These are phyloP conservation scores for Elsinoe batatas DNA, from an alignment of 2,329 filamentous ascomycete genomes.

Conservation along the genomic window DNA sequence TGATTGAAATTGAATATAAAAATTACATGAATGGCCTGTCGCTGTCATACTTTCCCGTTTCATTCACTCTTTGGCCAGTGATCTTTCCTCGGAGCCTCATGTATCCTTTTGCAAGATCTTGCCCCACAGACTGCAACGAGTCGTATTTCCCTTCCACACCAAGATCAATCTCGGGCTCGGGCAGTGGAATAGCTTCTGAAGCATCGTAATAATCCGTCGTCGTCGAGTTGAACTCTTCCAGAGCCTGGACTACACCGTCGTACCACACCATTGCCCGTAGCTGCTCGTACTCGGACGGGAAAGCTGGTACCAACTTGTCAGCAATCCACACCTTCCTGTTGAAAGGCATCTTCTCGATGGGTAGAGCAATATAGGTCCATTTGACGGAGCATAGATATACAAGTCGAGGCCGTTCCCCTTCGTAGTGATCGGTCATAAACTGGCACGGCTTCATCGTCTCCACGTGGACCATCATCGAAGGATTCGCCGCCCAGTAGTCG, in stretches of 20 bases:
- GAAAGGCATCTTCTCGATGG: not conserved
- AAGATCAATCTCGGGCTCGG: not conserved
- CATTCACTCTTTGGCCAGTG: not conserved
- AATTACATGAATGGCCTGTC: not conserved
- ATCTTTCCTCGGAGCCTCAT: not conserved
- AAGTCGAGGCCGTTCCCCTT: not conserved
- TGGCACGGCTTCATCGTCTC: not conserved
- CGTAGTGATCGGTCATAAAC: not conserved
- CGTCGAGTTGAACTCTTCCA: not conserved
- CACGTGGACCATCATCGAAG: slow-evolving; percentile 4
- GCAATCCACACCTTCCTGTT: slow-evolving; percentile 2
- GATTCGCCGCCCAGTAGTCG: slow-evolving; percentile 2
- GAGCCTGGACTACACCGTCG: not conserved
- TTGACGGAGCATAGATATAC: not conserved
- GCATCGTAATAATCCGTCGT: not conserved
- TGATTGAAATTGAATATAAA: not conserved
- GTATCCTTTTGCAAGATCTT: not conserved
- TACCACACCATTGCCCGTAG: slow-evolving; percentile 1
- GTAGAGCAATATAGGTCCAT: not conserved
- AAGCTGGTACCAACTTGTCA: not conserved
- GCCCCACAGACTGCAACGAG: not conserved
- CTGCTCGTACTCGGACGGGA: slow-evolving; percentile 9
- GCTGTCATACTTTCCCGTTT: not conserved
- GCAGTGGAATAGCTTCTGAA: not conserved
- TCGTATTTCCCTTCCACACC: not conserved